Evolutionary conservation across 371 early-diverging fungal genomes (phyloP), one percentile per base, ranked within the genome.

Genomic region (Rhizomucor miehei): DNA sequence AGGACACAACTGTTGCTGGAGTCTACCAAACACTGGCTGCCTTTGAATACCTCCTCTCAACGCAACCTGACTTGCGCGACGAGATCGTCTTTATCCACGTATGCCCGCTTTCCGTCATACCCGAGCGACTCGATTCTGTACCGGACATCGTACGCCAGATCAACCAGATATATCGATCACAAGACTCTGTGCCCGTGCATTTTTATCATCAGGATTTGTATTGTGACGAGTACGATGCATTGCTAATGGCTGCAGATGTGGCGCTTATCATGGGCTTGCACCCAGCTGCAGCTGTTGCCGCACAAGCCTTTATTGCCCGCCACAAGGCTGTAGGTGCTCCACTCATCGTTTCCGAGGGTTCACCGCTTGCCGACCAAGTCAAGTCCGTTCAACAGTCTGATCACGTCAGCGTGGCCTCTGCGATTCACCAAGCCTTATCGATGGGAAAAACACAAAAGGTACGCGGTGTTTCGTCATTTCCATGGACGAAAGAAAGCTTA

Each of bases 391-490:
- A 41, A 14, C 41, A 41, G 16, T 41, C 41, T 6, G 41, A 41
- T 19, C 19, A 14, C 16, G 41, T 6, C 14, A 17, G 14, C 17
- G 46, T 46, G 5, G 46, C 46, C 13, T 46, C 13, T 20, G 46
- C 46, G 5, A 46, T 46, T 46, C 46, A 13, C 13, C 23, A n/a
- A 35, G 19, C 24, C 23, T 39, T 12, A 23, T 46, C 20, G 34
- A 16, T 81, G 76, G 85, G 87, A 60, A 81, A 94, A 58, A 82
- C 81, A 60, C 74, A 85, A 21, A 85, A 90, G 59, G 91, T 97
- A 21, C 71, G 76, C 34, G 75, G 93, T 67, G 92, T 93, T 20
- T 89, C 93, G 6, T 66, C 83, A 43, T 81, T 29, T 8, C 29
- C 29, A 8, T 29, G 8, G 29, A n/a, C n/a, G n/a, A n/a, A n/a